Base-by-base conservation (phyloP, 2,329 filamentous ascomycete genomes). In the Diaporthe sp. region DNA sequence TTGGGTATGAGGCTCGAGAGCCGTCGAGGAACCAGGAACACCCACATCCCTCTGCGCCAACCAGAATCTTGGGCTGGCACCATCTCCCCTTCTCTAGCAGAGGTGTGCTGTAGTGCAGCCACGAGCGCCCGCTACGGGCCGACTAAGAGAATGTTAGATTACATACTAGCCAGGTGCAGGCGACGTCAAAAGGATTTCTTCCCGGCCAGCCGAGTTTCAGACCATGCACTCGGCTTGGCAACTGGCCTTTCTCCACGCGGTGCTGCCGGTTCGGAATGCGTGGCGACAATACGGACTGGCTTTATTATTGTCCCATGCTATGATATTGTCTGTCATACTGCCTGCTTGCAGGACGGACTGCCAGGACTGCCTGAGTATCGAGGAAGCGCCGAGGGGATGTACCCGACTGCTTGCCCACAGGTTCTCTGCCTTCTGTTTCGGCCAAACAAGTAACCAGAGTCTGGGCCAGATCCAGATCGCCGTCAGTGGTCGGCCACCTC, bases 191-290 rank as follows among this genome's bases (percentile, higher is more conserved):
- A 19, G 61, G 13, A 47, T 52, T 52, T 19, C 13, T 25, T 52
- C 45, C 28, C 61, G 30, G 61, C 7, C 45, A 67, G 61, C 28
- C 45, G 61, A 52, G 61, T 67, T 67, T 67, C 61, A 67, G 22
- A 25, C 42, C 61, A 4, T 67, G 42, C 12, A 17, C 61, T 52
- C 61, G 13, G 10, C 61, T 52, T 50, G 61, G 42, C 61, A 50
- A 45, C 22, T 38, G 5, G 19, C 13, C 13, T n/a, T 12, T 50
- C 9, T 9, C 22, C 42, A 66, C 35, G 28, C 17, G 33, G 19
- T 45, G 13, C 40, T 22, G 40, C 19, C 40, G 1, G 60, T 45
- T 30, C 25, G 25, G 60, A 30, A 45, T 22, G 60, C 40, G 40
- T 64, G 8, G 28, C 40, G 15, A 45, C 19, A 17, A 33, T 3